Percentiles rank a stretch among this genome's conserved stretches.
Evolutionary conservation across 192 early-diverging fungal genomes (phyloP).

Genomic region (Ambispora gerdemannii): DNA sequence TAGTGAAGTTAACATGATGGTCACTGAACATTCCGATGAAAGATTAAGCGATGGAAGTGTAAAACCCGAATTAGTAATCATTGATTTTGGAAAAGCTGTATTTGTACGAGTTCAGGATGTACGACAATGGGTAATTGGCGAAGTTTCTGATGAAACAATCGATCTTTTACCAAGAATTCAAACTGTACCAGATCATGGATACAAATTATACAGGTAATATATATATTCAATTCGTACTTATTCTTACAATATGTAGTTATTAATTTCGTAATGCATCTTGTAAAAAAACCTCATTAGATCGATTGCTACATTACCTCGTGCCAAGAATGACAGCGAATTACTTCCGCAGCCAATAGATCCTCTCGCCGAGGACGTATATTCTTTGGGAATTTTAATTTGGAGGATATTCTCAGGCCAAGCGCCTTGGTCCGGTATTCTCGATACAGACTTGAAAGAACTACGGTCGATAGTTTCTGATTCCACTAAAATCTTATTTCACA

Average conservation of each 20-base stretch:
- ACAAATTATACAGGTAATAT: constrained; percentile 50
- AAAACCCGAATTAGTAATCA: constrained; percentile 47
- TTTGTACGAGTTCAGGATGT: constrained; percentile 51
- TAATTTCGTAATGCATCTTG: not conserved
- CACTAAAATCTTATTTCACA: constrained; percentile 45
- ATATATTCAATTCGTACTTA: not conserved
- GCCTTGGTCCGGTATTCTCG: constrained; percentile 58
- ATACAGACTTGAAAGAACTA: constrained; percentile 54
- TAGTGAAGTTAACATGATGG: constrained; percentile 62
- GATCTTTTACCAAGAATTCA: constrained; percentile 48
- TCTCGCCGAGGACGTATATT: constrained; percentile 55
- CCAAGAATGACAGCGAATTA: constrained; percentile 43
- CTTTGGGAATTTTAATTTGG: constrained; percentile 57
- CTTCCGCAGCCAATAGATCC: constrained; percentile 47
- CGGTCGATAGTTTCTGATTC: constrained; percentile 49
- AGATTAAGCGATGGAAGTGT: constrained; percentile 44
- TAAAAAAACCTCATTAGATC: constrained; percentile 40
- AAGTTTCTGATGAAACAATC: constrained; percentile 42
- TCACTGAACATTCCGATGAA: constrained; percentile 44
- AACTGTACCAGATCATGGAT: constrained; percentile 56
- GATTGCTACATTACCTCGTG: constrained; percentile 53
- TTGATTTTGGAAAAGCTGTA: constrained; percentile 62
- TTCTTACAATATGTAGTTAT: not conserved
- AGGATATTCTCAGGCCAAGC: constrained; percentile 57
- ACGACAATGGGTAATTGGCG: constrained; percentile 35